These are phyloP conservation scores for Talaromyces sp. DNA, from an alignment of 2,329 filamentous ascomycete genomes.

Conservation along the genomic window DNA sequence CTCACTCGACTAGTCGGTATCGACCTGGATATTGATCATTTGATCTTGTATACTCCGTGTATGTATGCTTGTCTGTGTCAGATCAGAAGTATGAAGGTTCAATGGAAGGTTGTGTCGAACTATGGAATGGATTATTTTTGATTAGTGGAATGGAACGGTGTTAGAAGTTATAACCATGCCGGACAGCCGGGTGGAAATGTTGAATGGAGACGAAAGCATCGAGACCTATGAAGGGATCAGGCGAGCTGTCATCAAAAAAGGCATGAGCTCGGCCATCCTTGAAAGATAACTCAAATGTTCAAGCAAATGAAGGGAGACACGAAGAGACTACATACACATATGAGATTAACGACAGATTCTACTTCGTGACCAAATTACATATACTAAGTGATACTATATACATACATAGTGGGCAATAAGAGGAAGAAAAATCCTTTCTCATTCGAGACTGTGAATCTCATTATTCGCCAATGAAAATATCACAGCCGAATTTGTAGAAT, in stretches of 20 bases:
- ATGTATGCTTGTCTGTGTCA: neutral
- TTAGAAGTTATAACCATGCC: neutral
- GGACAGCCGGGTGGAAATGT: neutral
- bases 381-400: neutral
- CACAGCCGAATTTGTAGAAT: neutral
- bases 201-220: neutral
- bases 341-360: neutral
- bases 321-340: neutral
- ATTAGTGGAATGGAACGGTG: neutral
- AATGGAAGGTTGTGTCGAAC: neutral
- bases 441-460: neutral
- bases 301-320: neutral
- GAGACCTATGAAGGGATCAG: neutral
- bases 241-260: neutral
- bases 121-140: neutral
- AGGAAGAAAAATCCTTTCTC: neutral
- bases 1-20: slow-evolving; percentile 16
- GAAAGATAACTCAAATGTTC: neutral
- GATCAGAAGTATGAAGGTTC: neutral
- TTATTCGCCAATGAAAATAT: neutral
- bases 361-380: neutral
- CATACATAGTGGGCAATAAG: neutral
- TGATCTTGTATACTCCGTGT: neutral
- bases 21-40: slow-evolving; percentile 11
- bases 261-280: neutral